These are phyloP conservation scores for Magnolia kwangsiensis DNA, from an alignment of 164 flowering plant species.

Conservation along the genomic window DNA sequence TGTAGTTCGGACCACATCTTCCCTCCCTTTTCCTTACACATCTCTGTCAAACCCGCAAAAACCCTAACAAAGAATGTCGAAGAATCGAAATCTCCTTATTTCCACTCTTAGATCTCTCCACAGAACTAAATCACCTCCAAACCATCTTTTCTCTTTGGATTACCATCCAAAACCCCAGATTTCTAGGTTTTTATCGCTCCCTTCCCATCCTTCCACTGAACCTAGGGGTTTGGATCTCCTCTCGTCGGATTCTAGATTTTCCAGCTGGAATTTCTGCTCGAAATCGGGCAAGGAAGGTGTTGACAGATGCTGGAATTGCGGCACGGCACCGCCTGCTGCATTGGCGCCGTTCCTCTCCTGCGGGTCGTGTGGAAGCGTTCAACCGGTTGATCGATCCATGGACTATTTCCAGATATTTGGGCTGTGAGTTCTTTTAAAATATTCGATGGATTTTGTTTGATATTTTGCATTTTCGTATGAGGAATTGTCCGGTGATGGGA, in stretches of 20 bases:
- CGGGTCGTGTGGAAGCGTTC: constrained; percentile 59
- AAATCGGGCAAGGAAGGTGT: neutral
- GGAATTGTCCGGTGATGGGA: neutral
- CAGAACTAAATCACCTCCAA: neutral
- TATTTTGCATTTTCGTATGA: neutral
- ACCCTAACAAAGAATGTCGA: neutral
- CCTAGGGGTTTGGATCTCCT: neutral
- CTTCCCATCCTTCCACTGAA: neutral
- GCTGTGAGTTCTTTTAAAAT: constrained; percentile 22
- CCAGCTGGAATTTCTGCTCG: neutral
- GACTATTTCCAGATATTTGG: constrained; percentile 87
- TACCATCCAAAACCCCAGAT: neutral
- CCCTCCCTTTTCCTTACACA: neutral
- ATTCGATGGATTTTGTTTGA: neutral
- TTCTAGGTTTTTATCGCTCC: neutral
- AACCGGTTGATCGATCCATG: constrained; percentile 68
- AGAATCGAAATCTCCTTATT: neutral
- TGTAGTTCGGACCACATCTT: neutral
- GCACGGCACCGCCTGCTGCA: constrained; percentile 13
- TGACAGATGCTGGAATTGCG: constrained; percentile 24
- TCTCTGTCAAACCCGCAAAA: neutral
- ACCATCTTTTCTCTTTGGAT: neutral
- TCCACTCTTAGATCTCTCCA: neutral
- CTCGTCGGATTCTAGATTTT: neutral
- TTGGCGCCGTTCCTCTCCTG: constrained; percentile 52